Conservation (phyloP, 2,329 filamentous ascomycete genomes). For the Pseudocercospora macadamiae region DNA sequence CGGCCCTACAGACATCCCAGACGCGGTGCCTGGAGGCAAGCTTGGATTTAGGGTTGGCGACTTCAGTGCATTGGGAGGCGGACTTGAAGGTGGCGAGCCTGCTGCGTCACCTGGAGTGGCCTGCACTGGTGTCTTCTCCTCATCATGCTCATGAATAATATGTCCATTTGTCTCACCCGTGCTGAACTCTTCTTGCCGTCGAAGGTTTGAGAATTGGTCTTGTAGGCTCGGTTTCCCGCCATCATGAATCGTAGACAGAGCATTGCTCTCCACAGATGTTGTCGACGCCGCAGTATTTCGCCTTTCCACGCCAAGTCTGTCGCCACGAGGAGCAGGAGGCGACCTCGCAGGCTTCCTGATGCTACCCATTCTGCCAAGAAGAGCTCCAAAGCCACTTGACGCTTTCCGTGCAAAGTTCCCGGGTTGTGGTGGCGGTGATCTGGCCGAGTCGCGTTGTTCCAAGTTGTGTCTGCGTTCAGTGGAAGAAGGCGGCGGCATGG, state of each 20-base stretch:
- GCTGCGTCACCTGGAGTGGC: constrained; percentile 44
- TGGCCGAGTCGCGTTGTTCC: constrained; percentile 25
- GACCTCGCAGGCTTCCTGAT: constrained; percentile 62
- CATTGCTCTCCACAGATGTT: constrained; percentile 22
- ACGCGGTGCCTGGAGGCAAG: constrained; percentile 81
- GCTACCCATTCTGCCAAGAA: constrained; percentile 64
- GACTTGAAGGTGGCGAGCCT: constrained; percentile 34
- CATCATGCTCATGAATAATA: constrained; percentile 20
- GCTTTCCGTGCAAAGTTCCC: constrained; percentile 64
- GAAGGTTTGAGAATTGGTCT: constrained; percentile 50
- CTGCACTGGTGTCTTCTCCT: constrained; percentile 14
- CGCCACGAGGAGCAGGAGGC: constrained; percentile 37
- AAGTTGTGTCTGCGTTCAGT: constrained; percentile 32
- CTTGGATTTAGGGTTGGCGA: constrained; percentile 68
- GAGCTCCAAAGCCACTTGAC: constrained; percentile 84
- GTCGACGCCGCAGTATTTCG: constrained; percentile 32
- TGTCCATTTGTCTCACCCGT: constrained; percentile 20
- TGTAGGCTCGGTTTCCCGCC: constrained; percentile 45
- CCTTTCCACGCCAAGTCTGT: constrained; percentile 28
- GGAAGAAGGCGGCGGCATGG: constrained; percentile 50
- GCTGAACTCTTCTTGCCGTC: constrained; percentile 50
- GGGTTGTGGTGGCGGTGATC: constrained; percentile 44
- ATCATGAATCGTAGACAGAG: constrained; percentile 34
- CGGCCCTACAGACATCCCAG: constrained; percentile 76
- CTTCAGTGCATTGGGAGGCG: constrained; percentile 40